Base-by-base conservation (phyloP, 768 basidiomycete species). In the Antrodiella citrinella region DNA sequence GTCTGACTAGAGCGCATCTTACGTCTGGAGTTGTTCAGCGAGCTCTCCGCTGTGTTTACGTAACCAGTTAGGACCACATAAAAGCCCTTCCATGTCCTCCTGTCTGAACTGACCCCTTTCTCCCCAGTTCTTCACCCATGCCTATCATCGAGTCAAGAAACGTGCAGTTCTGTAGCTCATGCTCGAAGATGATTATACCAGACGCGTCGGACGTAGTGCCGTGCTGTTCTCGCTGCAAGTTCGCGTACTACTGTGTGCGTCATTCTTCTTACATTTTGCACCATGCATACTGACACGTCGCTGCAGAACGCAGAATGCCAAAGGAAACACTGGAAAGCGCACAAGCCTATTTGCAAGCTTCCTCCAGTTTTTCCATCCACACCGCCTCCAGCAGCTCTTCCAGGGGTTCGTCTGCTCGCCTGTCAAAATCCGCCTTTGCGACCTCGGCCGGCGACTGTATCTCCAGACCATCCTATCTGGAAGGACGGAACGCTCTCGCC, bases 391-490 rank as follows among this genome's bases (percentile, higher is more conserved):
- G 15, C 30, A 15, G 7, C 30, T 7, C 7, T 35, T 15, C 30
- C 30, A 35, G 30, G 30, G 7, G 30, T 35, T 7, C 30, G 30
- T 15, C 30, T 35, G 7, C 30, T 35, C 30, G 7, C 30, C 7
- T 7, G 30, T 15, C 7, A 15, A 7, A 7, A 35, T 7, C 30
- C 30, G 30, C 30, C 30, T 15, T 35, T 35, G 7, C 30, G 15
- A 35, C 30, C 30, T 15, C 30, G 30, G 7, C 30, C 7, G 15
- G 7, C 15, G 30, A 35, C 7, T 15, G 30, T 35, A 7, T 7
- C 30, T 7, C 30, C 30, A 15, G 15, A 35, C 30, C 46, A 48
- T 25, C 46, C 47, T 11, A 38, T 52, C 2, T 52, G 51, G 51
- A 22, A 3, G 15, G 19, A 30, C 5, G 51, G 51, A 11, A 30